Conservation (phyloP, 805 yeast genomes). For the Hanseniaspora vineae region DNA sequence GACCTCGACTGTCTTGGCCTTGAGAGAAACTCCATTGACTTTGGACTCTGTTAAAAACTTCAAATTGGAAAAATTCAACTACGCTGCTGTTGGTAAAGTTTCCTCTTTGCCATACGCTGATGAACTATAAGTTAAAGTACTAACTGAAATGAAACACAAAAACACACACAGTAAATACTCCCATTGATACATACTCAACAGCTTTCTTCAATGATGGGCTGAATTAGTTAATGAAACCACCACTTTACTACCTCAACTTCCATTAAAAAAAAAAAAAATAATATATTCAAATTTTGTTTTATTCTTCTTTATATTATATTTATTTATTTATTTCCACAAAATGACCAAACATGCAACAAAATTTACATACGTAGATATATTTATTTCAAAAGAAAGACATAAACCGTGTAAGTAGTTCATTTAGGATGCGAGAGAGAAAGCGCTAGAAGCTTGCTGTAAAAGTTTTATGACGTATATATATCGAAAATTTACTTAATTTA, state of each 20-base stretch:
- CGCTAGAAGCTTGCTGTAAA: too few species aligned
- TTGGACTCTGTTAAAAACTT: constrained; percentile 28
- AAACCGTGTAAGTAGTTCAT: too few species aligned
- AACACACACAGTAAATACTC: too few species aligned
- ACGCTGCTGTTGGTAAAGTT: constrained; percentile 83
- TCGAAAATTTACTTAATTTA: too few species aligned
- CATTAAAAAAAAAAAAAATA: neutral
- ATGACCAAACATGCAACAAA: neutral
- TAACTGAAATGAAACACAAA: too few species aligned
- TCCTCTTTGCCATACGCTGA: constrained; percentile 77
- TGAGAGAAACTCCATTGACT: constrained; percentile 28
- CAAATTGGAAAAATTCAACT: constrained; percentile 55
- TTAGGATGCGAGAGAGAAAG: too few species aligned
- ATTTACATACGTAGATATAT: neutral
- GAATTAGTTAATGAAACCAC: neutral
- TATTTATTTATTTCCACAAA: neutral
- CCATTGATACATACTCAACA: neutral
- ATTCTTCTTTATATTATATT: neutral
- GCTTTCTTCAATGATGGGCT: neutral
- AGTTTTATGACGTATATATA: too few species aligned
- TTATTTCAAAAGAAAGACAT: neutral
- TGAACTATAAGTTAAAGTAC: constrained; percentile 63
- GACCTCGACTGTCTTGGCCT: constrained; percentile 31
- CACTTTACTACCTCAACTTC: neutral
- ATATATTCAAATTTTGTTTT: too few species aligned